phyloP scores from a whole-genome alignment of 2,329 filamentous ascomycete species.

The Fusarium oligoseptatum region DNA sequence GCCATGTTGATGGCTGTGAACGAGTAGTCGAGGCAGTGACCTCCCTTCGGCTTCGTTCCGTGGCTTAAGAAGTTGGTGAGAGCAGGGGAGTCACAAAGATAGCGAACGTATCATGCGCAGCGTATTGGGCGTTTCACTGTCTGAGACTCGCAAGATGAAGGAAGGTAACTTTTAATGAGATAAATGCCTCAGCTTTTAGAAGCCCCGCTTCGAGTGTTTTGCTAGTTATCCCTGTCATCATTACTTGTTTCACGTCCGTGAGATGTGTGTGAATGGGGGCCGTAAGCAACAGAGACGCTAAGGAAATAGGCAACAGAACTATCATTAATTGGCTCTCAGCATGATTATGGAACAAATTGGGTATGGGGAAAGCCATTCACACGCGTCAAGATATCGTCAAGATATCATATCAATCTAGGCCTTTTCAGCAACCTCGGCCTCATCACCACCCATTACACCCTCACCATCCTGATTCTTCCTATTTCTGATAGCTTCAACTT shows the following conservation, averaged over 20 bases:
- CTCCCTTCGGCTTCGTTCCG: neutral
- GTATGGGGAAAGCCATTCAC: neutral
- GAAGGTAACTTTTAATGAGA: neutral
- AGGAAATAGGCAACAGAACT: neutral
- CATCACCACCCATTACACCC: neutral
- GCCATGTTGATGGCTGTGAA: constrained; percentile 7
- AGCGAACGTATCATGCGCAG: neutral
- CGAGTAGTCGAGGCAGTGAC: neutral
- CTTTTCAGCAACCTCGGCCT: neutral
- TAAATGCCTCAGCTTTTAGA: neutral
- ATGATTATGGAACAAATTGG: neutral
- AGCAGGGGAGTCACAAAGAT: neutral
- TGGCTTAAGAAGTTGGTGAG: neutral
- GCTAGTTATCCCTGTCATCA: neutral
- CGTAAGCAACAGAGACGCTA: neutral
- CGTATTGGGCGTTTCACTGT: neutral
- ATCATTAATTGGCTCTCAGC: neutral
- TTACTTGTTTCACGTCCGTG: neutral
- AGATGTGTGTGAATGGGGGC: neutral
- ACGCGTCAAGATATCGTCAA: neutral
- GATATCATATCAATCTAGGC: neutral
- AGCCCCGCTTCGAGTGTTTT: neutral
- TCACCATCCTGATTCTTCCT: neutral
- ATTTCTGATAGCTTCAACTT: neutral
- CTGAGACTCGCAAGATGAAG: neutral